phyloP scores from a whole-genome alignment of 345 rosid species.

The Salix arbutifolia region DNA sequence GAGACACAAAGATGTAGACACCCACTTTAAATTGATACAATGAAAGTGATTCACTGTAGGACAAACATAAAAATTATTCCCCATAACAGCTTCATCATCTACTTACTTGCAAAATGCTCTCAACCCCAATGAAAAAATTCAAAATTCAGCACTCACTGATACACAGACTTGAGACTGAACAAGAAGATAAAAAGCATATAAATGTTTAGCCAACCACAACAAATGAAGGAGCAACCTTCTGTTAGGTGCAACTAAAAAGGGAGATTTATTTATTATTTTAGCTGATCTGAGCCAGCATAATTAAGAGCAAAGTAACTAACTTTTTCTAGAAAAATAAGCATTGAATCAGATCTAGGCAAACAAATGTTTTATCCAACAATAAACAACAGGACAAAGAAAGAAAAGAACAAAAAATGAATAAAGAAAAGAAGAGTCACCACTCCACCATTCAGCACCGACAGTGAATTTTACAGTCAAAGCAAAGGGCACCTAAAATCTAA shows the following conservation, averaged over 20 bases:
- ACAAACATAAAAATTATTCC: too few species aligned
- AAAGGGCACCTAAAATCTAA: neutral
- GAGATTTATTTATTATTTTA: neutral
- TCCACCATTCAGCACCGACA: constrained; percentile 3
- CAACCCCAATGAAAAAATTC: neutral
- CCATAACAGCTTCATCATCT: neutral
- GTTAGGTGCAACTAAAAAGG: neutral
- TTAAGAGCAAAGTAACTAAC: neutral
- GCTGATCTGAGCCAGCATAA: neutral
- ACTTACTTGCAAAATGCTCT: neutral
- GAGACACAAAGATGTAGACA: neutral
- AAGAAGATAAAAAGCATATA: neutral
- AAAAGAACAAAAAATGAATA: too few species aligned
- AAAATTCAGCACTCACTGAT: neutral
- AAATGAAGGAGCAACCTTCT: neutral
- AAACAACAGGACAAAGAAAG: neutral
- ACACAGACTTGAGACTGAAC: neutral
- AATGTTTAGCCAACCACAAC: neutral
- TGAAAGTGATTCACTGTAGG: neutral
- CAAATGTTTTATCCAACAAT: neutral
- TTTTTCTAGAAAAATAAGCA: neutral
- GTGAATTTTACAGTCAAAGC: neutral
- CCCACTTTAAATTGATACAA: neutral
- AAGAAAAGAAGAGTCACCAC: neutral
- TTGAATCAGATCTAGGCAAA: constrained; percentile 6